Evolutionary conservation across 352 stramenopile genomes (phyloP), one percentile per base, ranked within the genome.

Genomic region (Pythium brassicae): DNA sequence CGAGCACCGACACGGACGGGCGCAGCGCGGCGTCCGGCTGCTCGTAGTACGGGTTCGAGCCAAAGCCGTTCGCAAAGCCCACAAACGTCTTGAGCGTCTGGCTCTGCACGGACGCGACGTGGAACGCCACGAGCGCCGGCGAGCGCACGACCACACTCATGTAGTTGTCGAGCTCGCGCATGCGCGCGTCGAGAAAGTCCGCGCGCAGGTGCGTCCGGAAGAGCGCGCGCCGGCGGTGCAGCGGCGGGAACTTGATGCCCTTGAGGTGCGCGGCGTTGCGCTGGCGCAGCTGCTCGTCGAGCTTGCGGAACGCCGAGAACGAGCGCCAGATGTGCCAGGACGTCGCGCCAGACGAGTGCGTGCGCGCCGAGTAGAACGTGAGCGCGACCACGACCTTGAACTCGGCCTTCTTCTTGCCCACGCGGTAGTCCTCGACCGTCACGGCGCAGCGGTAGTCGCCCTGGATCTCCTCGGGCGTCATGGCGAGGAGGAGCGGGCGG

Each of bases 241-340:
- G 66, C 23, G 80, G 76, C 37, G 83, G 83, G 62, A 93, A 93
- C 68, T 93, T 89, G 68, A 93, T 85, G 46, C 83, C 83, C 43
- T 93, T 93, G 57, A 93, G 68, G 34, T 89, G 78, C 47, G 76
- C 67, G 2, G 70, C 54, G 54, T 71, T 89, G 57, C 80, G 80
- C 61, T 93, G 87, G 20, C 83, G 80, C 7, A 93, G 66, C 62
- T 91, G 78, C 62, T 88, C 74, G 59, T 93, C 83, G 12, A 93
- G 76, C 66, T 89, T 87, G 45, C 80, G 80, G 65, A 93, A 93
- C 27, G 78, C 74, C 40, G 76, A 79, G 62, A 93, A 93, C 32
- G 68, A 74, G 57, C 83, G 80, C 83, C 83, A 91, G 50, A 93
- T 90, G 72, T 90, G 82, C 83, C 83, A 93, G 40, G 72, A 87